Evolutionary conservation across 2,329 filamentous ascomycete species (phyloP).

Genomic region (Trichoderma afroharzianum): DNA sequence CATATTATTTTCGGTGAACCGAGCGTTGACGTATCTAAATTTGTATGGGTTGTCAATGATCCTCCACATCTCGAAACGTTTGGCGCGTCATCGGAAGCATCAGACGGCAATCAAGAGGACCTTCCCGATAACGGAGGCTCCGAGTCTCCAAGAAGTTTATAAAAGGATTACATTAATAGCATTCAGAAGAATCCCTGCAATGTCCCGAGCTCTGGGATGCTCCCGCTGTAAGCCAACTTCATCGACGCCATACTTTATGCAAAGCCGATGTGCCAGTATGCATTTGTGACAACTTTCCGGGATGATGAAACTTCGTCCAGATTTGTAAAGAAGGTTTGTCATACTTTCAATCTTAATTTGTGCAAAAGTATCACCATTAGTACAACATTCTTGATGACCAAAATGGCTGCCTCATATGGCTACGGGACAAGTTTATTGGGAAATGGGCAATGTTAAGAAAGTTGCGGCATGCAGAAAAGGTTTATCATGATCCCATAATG

Average conservation of each 20-base stretch:
- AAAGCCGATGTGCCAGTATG: neutral
- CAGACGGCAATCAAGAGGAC: neutral
- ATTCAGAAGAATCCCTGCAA: neutral
- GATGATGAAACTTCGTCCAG: neutral
- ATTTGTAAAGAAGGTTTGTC: neutral
- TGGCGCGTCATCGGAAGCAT: neutral
- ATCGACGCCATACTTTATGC: neutral
- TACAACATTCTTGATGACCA: neutral
- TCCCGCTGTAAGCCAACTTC: neutral
- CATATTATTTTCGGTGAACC: neutral
- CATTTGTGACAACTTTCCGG: neutral
- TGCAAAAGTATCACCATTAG: neutral
- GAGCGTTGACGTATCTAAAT: neutral
- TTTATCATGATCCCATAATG: neutral
- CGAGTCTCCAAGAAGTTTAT: neutral
- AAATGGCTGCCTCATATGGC: neutral
- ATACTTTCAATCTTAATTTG: neutral
- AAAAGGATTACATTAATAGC: neutral
- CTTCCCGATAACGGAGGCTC: neutral
- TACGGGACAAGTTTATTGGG: fast-evolving
- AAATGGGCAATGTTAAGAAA: neutral
- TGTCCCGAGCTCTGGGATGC: neutral
- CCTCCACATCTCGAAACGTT: neutral
- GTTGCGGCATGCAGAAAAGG: neutral
- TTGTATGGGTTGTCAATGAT: neutral